Evolutionary conservation across 2,329 filamentous ascomycete species (phyloP).

Genomic region (Aspergillus neotritici): DNA sequence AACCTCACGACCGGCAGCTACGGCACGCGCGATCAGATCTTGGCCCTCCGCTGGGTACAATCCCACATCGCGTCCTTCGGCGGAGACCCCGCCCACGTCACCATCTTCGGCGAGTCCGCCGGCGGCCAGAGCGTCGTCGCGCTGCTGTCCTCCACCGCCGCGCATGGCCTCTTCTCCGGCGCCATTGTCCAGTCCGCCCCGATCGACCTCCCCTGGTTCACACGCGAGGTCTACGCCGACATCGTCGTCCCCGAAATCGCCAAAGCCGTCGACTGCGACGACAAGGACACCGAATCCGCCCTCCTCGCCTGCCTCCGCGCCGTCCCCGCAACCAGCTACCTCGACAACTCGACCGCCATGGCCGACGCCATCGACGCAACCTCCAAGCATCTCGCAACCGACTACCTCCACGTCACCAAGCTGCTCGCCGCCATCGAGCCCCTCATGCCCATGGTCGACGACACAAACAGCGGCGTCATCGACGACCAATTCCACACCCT

Average conservation of each 20-base stretch:
- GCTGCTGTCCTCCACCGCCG: conserved; percentile 21
- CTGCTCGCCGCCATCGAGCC: conserved; percentile 19
- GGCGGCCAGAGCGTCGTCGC: conserved; percentile 49
- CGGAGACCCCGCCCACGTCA: conserved; percentile 27
- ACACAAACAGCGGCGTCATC: conserved; percentile 19
- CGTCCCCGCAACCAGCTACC: conserved; percentile 16
- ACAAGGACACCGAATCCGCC: conserved; percentile 3
- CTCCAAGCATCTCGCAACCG: conserved; percentile 6
- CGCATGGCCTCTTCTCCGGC: conserved; percentile 23
- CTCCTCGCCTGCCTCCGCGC: conserved; percentile 20
- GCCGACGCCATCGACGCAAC: conserved; percentile 4
- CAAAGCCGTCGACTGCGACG: conserved; percentile 20
- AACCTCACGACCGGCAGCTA: conserved; percentile 31
- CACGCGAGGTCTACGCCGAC: conserved; percentile 19
- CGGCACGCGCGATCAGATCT: conserved; percentile 30
- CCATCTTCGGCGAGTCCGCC: conserved; percentile 33
- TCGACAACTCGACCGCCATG: conserved; percentile 19
- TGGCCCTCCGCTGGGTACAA: conserved; percentile 25
- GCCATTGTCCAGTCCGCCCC: conserved; percentile 24
- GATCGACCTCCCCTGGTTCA: conserved; percentile 23
- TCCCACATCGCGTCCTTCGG: conserved; percentile 23
- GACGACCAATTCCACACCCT: conserved; percentile 25
- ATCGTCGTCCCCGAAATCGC: conserved; percentile 17
- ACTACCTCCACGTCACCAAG: conserved; percentile 15
- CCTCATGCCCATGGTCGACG: conserved; percentile 25